These are phyloP conservation scores for Wickerhamiella sorbophila DNA, from an alignment of 805 yeast species.

Conservation along the genomic window DNA sequence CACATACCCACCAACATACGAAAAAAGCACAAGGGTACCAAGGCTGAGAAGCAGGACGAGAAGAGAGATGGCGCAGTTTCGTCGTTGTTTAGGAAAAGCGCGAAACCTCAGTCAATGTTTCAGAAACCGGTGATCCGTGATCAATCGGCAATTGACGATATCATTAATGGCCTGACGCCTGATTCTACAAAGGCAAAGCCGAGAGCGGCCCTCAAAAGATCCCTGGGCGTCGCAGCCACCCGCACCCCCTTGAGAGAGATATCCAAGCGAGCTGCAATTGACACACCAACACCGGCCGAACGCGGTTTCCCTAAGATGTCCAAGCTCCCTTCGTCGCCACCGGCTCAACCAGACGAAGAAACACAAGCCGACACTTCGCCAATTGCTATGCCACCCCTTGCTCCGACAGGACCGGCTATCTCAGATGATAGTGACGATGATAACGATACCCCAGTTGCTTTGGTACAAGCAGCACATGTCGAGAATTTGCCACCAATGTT, in stretches of 20 bases:
- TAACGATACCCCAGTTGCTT: conserved; percentile 4
- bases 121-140: conserved; percentile 29
- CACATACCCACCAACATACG: conserved; percentile 17
- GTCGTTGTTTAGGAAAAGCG: conserved; percentile 28
- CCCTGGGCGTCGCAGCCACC: background rate
- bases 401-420: conserved; percentile 22
- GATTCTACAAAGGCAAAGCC: background rate
- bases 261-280: background rate
- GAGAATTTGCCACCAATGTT: background rate
- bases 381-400: conserved; percentile 7
- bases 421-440: conserved; percentile 8
- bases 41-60: conserved; percentile 21
- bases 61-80: conserved; percentile 21
- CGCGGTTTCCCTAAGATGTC: background rate
- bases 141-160: background rate
- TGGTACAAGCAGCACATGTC: background rate
- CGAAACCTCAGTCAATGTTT: conserved; percentile 29
- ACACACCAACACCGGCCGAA: background rate
- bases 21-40: conserved; percentile 23
- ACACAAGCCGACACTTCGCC: conserved; percentile 24
- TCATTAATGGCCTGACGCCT: conserved; percentile 1
- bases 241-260: background rate
- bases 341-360: conserved; percentile 19
- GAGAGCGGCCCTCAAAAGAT: background rate
- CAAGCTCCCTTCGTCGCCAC: background rate